Base-by-base conservation (phyloP, 768 basidiomycete species). In the Cyclocybe cylindracea region DNA sequence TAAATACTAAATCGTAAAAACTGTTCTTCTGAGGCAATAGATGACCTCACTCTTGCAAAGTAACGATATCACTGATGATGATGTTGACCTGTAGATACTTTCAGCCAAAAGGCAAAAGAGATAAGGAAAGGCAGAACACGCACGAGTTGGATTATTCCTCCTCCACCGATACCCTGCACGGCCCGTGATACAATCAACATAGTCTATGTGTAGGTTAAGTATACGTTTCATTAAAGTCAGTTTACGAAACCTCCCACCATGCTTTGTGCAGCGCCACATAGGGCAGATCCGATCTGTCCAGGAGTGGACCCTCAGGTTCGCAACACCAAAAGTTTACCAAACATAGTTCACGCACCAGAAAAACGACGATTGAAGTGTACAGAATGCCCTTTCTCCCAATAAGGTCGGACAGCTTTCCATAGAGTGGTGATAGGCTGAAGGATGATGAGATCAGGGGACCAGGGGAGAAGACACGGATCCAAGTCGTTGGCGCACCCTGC, bases 141-240 rank as follows among this genome's bases (percentile, higher is more conserved):
- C 14, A 79, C 86, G 56, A 91, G 71, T 61, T 89, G 87, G 11
- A 91, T 73, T 53, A 91, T 86, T 4, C 88, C 90, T 8, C 89
- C 89, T 6, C 89, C 89, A 19, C 91, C 91, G 31, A 93, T 83
- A 7, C 91, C 91, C 64, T 93, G 91, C 2, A 94, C 72, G 2
- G 89, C 91, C 57, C 91, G 81, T 39, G 79, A 80, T 0, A 88
- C 75, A 33, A 91, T 83, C 11, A 94, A 71, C 91, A 88, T 90
- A 2, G 72, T 78, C 76, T 78, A 51, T 40, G 38, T 11, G 14
- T 34, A 35, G 36, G 24, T 16, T 29, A 11, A 41, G 36, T 46
- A 40, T n/a, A 44, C 10, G 7, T 19, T 31, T 34, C 42, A n/a
- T 41, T 24, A 29, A 9, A 19, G 14, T n/a, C 11, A 35, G 8